phyloP scores from a whole-genome alignment of 2,329 filamentous ascomycete species.

The Penicillium vulpinum region DNA sequence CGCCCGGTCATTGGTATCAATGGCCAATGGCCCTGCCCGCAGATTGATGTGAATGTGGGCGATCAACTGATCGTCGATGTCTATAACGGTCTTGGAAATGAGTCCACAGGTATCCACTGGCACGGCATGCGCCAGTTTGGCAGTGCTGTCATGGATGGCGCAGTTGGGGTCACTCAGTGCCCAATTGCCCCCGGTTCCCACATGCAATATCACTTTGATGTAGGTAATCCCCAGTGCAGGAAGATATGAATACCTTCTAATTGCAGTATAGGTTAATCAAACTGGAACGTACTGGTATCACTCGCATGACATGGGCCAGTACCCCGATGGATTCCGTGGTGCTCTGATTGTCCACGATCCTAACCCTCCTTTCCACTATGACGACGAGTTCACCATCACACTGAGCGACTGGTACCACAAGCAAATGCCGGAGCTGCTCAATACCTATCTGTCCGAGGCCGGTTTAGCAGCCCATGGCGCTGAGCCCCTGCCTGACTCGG shows the following conservation, averaged over 20 bases:
- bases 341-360: conserved; percentile 66
- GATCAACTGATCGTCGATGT: conserved; percentile 43
- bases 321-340: conserved; percentile 68
- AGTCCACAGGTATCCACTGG: conserved; percentile 53
- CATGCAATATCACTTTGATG: conserved; percentile 68
- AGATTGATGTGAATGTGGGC: conserved; percentile 40
- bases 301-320: conserved; percentile 66
- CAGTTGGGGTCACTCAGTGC: conserved; percentile 66
- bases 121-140: conserved; percentile 71
- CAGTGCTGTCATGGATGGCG: conserved; percentile 70
- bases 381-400: conserved; percentile 65
- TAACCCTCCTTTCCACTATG: conserved; percentile 60
- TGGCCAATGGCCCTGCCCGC: conserved; percentile 71
- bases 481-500: conserved; percentile 67
- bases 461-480: conserved; percentile 51
- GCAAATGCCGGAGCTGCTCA: conserved; percentile 52
- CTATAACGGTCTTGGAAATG: conserved; percentile 42
- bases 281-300: conserved; percentile 80
- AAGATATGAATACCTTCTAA: not conserved
- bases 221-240: conserved; percentile 20
- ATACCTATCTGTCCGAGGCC: conserved; percentile 45
- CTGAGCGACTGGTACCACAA: conserved; percentile 72
- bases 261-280: conserved; percentile 53
- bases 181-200: conserved; percentile 62
- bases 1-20: conserved; percentile 75